Evolutionary conservation across 2,329 filamentous ascomycete genomes (phyloP).

Genomic region (Alternaria postmessia): DNA sequence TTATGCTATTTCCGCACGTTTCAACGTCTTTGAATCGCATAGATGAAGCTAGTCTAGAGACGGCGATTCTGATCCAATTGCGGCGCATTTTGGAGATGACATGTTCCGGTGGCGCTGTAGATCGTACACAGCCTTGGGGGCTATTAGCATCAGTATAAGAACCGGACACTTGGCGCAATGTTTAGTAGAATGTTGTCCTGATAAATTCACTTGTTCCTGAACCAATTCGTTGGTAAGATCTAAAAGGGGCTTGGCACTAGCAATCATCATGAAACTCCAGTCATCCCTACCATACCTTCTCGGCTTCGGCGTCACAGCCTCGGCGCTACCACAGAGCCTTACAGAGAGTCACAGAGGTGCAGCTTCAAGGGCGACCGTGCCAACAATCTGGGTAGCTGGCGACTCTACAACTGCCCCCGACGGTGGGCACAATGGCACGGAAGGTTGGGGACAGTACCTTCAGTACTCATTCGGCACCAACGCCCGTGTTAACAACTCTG

Average conservation of each 20-base stretch:
- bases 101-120: constrained; percentile 2
- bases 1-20: not conserved
- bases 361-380: constrained; percentile 3
- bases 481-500: constrained; percentile 64
- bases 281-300: not conserved
- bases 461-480: constrained; percentile 58
- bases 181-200: not conserved
- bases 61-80: not conserved
- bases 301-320: not conserved
- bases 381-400: constrained; percentile 56
- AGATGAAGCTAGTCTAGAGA: not conserved
- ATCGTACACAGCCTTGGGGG: not conserved
- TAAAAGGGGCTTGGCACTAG: not conserved
- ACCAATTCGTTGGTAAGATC: not conserved
- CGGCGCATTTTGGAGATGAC: constrained; percentile 8
- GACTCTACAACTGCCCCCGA: constrained; percentile 66
- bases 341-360: not conserved
- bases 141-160: not conserved
- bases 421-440: constrained; percentile 49
- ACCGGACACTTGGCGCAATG: not conserved
- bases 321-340: not conserved
- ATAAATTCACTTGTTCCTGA: not conserved
- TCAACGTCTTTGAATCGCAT: not conserved
- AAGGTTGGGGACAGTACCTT: constrained; percentile 68
- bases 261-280: not conserved